Base-by-base conservation (phyloP, 2,329 filamentous ascomycete genomes). In the Penicillium sp. region DNA sequence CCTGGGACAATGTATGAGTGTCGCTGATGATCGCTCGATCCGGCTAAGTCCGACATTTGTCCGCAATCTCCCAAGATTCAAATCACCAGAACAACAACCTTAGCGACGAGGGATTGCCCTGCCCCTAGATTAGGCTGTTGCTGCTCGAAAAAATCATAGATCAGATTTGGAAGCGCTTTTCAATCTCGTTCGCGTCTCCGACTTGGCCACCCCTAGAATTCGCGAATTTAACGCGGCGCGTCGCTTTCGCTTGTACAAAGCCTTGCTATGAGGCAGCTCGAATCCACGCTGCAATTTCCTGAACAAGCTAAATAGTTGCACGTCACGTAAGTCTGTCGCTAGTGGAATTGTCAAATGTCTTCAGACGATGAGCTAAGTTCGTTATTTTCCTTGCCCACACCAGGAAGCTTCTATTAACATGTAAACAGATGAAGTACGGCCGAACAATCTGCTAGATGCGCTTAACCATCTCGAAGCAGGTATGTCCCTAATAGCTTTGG, bases 391-490 rank as follows among this genome's bases (percentile, higher is more conserved):
- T 13, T 7, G 35, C 29, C n/a, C 31, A 31, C 15, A 44, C 11
- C 38, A 21, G 44, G 13, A 7, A 54, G 13, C 35, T 21, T 60
- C 35, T 26, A 38, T 54, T 64, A 60, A 63, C 54, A 46, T 5
- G 17, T 31, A 31, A 58, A 56, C 44, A 64, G 55, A 62, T 47
- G 67, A 67, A 44, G 19, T 56, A 35, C 54, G 66, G 60, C 63
- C 70, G 44, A 71, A 48, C 54, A 66, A 64, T 63, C 68, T 78
- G 64, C 60, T 68, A 26, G 73, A 77, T 69, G 72, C 74, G 3
- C 52, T 77, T n/a, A 67, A 76, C 59, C 74, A 76, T 65, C 62
- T 78, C 49, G 76, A 78, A 71, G 71, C 74, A 50, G 73, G 76
- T 78, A 73, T 57, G 70, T 44, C n/a, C 35, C 5, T 21, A 23